Conservation (phyloP, 2,329 filamentous ascomycete species). For the Arthrobotrys conoides region DNA sequence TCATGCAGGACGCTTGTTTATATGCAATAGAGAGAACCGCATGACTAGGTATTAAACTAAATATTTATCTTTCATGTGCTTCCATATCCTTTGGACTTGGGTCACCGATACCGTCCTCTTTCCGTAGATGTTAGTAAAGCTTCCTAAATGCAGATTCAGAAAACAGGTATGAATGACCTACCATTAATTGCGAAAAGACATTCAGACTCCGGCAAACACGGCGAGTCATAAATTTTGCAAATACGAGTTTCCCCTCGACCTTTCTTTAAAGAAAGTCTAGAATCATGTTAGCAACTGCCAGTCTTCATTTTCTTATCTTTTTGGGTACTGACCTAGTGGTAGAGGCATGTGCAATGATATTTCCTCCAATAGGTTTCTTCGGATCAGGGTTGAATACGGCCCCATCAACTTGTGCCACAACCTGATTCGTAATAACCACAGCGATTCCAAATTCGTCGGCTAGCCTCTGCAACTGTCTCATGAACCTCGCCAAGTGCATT, state of each 20-base stretch:
- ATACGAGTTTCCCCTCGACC: constrained; percentile 94
- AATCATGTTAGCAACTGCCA: neutral
- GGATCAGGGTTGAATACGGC: constrained; percentile 99
- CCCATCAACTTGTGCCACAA: constrained; percentile 96
- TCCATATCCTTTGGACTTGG: constrained; percentile 95
- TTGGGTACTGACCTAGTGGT: constrained; percentile 74
- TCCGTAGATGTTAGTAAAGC: constrained; percentile 24
- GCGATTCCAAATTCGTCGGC: constrained; percentile 92
- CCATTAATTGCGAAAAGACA: constrained; percentile 92
- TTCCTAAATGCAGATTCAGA: neutral
- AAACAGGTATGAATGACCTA: constrained; percentile 34
- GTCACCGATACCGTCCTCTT: constrained; percentile 94
- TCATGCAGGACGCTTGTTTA: constrained; percentile 13
- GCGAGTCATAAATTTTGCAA: constrained; percentile 99
- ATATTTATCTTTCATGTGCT: constrained; percentile 73
- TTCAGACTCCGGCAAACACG: constrained; percentile 95
- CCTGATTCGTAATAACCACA: constrained; percentile 98
- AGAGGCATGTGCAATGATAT: constrained; percentile 98
- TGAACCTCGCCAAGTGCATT: constrained; percentile 88
- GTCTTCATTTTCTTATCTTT: neutral
- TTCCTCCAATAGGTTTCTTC: constrained; percentile 98
- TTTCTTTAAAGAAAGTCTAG: constrained; percentile 89
- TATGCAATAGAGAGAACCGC: constrained; percentile 12
- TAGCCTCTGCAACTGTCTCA: constrained; percentile 84
- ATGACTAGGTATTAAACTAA: neutral